Conservation (phyloP, 1,284 basidiomycete genomes). For the Ganoderma lucidum region DNA sequence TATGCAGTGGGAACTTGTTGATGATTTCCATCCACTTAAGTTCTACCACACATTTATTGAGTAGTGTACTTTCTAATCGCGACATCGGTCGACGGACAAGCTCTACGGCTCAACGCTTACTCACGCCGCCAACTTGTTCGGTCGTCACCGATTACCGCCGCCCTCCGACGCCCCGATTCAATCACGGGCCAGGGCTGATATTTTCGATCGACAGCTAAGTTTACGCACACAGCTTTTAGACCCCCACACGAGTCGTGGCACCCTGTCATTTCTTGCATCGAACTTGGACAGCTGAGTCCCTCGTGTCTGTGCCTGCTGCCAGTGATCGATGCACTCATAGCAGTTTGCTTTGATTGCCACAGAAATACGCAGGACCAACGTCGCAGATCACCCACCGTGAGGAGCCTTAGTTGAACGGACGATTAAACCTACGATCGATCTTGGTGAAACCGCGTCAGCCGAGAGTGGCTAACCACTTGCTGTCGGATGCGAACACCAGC, state of each 20-base stretch:
- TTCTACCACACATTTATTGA: too few relatives aligned
- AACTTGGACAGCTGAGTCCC: neutral
- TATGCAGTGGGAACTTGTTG: too few relatives aligned
- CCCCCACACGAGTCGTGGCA: neutral
- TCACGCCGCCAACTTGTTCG: too few relatives aligned
- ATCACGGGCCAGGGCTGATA: too few relatives aligned
- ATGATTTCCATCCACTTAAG: too few relatives aligned
- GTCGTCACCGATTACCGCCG: too few relatives aligned
- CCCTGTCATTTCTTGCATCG: neutral
- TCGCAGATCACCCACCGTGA: neutral
- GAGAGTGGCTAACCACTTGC: neutral
- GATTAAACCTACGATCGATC: neutral
- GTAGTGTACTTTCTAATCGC: too few relatives aligned
- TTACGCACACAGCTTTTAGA: too few relatives aligned
- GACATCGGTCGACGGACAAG: too few relatives aligned
- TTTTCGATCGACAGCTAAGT: too few relatives aligned
- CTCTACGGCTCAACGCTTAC: too few relatives aligned
- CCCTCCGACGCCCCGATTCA: too few relatives aligned
- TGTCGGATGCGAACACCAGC: neutral
- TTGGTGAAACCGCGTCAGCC: neutral
- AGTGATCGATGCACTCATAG: neutral
- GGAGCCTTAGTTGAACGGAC: neutral
- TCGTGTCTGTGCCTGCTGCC: neutral
- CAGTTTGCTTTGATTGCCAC: neutral
- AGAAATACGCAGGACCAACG: neutral